Base-by-base conservation (phyloP, 169 alveolate species). In the Plasmodium billcollinsi region DNA sequence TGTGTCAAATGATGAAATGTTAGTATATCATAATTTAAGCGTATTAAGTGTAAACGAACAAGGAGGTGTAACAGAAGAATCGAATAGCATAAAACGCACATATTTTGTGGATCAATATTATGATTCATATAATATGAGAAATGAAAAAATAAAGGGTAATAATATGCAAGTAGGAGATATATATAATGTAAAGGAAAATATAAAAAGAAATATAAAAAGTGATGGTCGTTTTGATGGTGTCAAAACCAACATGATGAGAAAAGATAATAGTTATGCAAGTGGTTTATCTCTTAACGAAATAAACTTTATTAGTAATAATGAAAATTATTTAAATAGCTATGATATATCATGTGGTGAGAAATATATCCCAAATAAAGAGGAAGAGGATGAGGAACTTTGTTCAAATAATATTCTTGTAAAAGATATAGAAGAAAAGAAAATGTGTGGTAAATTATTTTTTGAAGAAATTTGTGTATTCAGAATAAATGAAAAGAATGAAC, bases 391-490 rank as follows among this genome's bases (percentile, higher is more conserved):
- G 9, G 56, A 76, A n/a, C 11, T 39, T 67, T 65, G n/a, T 61
- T 43, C 56, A 43, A 76, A 56, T 39, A 63, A 76, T 58, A 76
- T 62, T 1, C 39, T 76, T 49, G 69, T 49, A 18, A 76, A 50
- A 43, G 89, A 76, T 58, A 65, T 76, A 0, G 89, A 76, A 76
- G 89, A 76, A 70, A 63, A 14, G 15, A 76, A 65, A 65, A 63
- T 63, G 74, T 39, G 47, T 39, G 45, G 29, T 39, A 76, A 76
- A 50, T 11, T 76, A n/a, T 76, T 76, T 21, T 76, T 76, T 76
- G 89, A 76, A 63, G 89, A 76, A 47, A 76, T 76, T 14, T 76
- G 74, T 56, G 50, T 67, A 50, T 76, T 26, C 43, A 62, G 89
- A 56, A 24, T 76, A 12, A 52, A 76, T 18, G 89, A 76, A 49